Evolutionary conservation across 2,329 filamentous ascomycete species (phyloP).

Genomic region (Bisporella sp.): DNA sequence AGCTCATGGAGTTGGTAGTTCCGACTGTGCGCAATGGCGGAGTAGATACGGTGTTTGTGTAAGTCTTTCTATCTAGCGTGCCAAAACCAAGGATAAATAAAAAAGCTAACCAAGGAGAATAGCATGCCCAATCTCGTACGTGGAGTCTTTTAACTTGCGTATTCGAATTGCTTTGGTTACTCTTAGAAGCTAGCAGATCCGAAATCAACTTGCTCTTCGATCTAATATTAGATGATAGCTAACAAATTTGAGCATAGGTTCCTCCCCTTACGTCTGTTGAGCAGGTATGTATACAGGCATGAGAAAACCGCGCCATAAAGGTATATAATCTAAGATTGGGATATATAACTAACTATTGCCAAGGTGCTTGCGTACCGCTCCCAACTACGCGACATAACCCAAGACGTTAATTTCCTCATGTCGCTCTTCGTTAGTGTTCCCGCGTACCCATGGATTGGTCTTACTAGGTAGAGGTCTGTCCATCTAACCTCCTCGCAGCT

Average conservation of each 20-base stretch:
- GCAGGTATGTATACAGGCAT: no score
- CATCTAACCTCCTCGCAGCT: neutral
- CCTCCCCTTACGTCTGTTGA: no score
- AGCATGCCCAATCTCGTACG: no score
- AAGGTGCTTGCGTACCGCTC: slow-evolving; percentile 59
- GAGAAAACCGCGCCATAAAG: no score
- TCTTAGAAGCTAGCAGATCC: no score
- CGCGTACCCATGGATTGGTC: neutral
- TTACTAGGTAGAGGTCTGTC: neutral
- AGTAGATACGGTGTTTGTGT: slow-evolving; percentile 43
- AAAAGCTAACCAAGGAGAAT: no score
- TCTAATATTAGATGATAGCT: no score
- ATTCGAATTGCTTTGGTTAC: no score
- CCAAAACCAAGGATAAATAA: no score
- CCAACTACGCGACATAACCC: slow-evolving; percentile 52
- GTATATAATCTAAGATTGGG: no score
- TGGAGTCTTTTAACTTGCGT: neutral
- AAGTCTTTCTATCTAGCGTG: slow-evolving; percentile 24
- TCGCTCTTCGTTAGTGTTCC: slow-evolving; percentile 44
- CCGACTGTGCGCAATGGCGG: slow-evolving; percentile 53
- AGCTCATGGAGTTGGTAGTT: slow-evolving; percentile 48
- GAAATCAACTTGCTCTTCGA: no score
- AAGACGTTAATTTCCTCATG: slow-evolving; percentile 63
- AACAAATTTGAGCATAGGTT: no score
- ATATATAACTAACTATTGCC: slow-evolving; percentile 37